These are phyloP conservation scores for Zymoseptoria crescenta DNA, from an alignment of 2,329 filamentous ascomycete genomes.

Conservation along the genomic window DNA sequence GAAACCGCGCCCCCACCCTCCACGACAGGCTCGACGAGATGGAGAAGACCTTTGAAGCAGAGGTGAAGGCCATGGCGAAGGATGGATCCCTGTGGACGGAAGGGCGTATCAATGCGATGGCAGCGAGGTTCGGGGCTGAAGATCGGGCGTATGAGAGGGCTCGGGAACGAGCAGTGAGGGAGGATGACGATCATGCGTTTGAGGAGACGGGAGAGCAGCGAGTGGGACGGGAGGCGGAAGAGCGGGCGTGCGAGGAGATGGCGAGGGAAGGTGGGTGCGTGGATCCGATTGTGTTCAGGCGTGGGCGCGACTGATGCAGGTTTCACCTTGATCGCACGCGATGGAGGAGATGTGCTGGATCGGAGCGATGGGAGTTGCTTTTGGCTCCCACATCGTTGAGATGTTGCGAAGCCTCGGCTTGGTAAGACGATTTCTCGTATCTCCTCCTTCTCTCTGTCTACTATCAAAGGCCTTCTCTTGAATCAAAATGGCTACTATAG, in stretches of 20 bases:
- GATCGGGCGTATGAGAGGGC: neutral
- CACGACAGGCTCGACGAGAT: neutral
- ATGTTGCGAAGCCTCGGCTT: neutral
- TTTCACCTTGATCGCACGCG: neutral
- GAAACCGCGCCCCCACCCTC: neutral
- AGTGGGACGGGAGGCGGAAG: neutral
- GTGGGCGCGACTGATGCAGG: neutral
- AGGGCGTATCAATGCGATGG: neutral
- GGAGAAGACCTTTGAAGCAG: neutral
- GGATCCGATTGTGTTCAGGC: too few species aligned
- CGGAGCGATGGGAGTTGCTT: neutral
- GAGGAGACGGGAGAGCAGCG: neutral
- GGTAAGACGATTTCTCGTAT: neutral
- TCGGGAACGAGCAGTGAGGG: neutral
- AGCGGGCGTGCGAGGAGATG: neutral
- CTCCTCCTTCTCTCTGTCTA: neutral
- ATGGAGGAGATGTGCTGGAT: neutral
- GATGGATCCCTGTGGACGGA: neutral
- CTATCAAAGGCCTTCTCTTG: neutral
- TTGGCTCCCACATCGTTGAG: neutral
- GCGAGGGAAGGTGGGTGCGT: too few species aligned
- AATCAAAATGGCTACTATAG: neutral
- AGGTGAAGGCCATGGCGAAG: neutral
- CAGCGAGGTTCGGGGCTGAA: neutral
- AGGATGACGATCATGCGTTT: neutral